Evolutionary conservation across 208 protist genomes (phyloP).

Genomic region (Trypanosoma cruzi): DNA sequence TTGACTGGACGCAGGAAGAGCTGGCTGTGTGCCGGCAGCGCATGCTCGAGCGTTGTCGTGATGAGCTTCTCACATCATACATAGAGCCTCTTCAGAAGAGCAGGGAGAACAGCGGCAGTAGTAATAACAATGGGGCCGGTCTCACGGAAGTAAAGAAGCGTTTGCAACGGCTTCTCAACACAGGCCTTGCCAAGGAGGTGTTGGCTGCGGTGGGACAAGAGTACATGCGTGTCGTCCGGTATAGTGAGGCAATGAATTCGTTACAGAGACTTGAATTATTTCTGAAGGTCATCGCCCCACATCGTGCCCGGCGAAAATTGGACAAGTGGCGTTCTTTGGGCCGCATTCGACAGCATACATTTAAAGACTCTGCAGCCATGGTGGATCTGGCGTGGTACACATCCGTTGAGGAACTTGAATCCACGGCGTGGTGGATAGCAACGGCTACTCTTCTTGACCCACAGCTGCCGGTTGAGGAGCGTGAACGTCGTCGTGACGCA

Average conservation of each 20-base stretch:
- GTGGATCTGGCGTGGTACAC: conserved; percentile 84
- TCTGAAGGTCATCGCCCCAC: conserved; percentile 32
- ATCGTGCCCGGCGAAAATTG: conserved; percentile 39
- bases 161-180: conserved; percentile 51
- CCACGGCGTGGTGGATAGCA: conserved; percentile 63
- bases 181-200: conserved; percentile 82
- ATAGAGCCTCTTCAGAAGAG: conserved; percentile 24
- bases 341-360: conserved; percentile 58
- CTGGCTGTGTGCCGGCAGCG: conserved; percentile 59
- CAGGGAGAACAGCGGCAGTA: neutral
- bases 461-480: conserved; percentile 31
- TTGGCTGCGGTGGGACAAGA: conserved; percentile 64
- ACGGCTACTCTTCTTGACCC: conserved; percentile 61
- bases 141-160: conserved; percentile 28
- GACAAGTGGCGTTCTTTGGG: conserved; percentile 45
- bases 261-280: conserved; percentile 32
- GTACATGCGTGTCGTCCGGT: conserved; percentile 65
- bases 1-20: conserved; percentile 81
- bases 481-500: conserved; percentile 44
- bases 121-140: conserved; percentile 15
- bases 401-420: conserved; percentile 68
- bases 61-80: conserved; percentile 67
- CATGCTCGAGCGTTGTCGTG: conserved; percentile 63
- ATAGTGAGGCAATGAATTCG: conserved; percentile 35
- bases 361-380: conserved; percentile 78